Conservation (phyloP, 768 basidiomycete genomes). For the Jaapia argillacea region DNA sequence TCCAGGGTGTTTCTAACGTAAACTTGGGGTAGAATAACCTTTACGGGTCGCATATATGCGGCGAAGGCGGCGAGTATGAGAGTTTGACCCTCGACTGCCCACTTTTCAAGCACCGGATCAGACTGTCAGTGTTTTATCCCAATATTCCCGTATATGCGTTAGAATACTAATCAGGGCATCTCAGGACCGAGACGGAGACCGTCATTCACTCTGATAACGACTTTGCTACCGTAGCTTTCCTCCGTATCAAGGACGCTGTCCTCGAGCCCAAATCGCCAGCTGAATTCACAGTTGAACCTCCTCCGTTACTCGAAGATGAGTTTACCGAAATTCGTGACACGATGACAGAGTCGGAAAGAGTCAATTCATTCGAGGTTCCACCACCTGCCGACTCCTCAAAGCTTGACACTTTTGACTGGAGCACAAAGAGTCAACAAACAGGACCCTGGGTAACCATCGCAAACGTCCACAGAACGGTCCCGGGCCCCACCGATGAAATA, state of each 20-base stretch:
- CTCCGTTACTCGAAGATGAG: constrained; percentile 41
- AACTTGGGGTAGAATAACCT: constrained; percentile 43
- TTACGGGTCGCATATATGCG: constrained; percentile 91
- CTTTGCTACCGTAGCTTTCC: constrained; percentile 86
- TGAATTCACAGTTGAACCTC: constrained; percentile 23
- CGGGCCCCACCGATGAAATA: too few relatives aligned
- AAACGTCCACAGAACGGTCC: constrained; percentile 34
- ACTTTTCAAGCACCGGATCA: constrained; percentile 70
- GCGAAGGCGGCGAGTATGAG: constrained; percentile 98
- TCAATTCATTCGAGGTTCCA: too few relatives aligned
- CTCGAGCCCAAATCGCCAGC: constrained; percentile 42
- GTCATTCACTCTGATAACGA: constrained; percentile 74
- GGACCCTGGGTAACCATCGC: constrained; percentile 37
- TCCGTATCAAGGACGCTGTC: constrained; percentile 64
- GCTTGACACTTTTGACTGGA: too few relatives aligned
- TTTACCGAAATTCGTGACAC: constrained; percentile 15
- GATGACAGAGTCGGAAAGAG: not conserved
- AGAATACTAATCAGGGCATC: constrained; percentile 2
- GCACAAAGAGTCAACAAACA: constrained; percentile 14
- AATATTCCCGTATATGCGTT: not conserved
- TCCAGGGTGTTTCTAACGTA: constrained; percentile 2
- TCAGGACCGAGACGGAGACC: constrained; percentile 55
- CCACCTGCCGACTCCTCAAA: too few relatives aligned
- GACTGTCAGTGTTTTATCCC: constrained; percentile 45
- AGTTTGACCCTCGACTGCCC: constrained; percentile 86